Conservation (phyloP, 306 rosid genomes). For the Gastrolobium bilobum region DNA sequence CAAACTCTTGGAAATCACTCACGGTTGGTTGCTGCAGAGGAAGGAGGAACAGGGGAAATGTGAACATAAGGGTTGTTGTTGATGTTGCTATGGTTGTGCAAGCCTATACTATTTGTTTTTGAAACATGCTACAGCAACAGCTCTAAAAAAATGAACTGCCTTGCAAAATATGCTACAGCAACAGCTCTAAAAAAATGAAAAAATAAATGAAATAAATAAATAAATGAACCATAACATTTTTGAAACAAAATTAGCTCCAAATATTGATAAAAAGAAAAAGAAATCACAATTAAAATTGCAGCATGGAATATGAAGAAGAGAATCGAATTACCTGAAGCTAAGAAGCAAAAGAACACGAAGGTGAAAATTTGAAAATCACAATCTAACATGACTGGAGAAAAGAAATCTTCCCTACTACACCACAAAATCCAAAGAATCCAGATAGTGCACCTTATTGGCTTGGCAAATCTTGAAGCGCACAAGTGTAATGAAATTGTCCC, state of each 20-base stretch:
- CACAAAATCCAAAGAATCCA: slow-evolving; percentile 87
- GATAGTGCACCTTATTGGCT: slow-evolving; percentile 84
- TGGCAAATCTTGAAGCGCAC: slow-evolving; percentile 86
- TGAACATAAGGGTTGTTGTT: too few species aligned
- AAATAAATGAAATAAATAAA: background rate
- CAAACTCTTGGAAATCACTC: too few species aligned
- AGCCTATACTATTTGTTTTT: too few species aligned
- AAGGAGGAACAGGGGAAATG: too few species aligned
- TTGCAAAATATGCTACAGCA: too few species aligned
- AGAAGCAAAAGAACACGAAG: background rate
- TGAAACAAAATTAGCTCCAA: slow-evolving; percentile 40
- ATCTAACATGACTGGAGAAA: slow-evolving; percentile 54
- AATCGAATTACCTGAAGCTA: slow-evolving; percentile 34
- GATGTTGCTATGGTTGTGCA: too few species aligned
- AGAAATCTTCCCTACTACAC: slow-evolving; percentile 89
- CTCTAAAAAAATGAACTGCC: too few species aligned
- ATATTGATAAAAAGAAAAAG: background rate
- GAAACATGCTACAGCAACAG: too few species aligned
- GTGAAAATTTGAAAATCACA: background rate
- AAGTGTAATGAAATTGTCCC: slow-evolving; percentile 75
- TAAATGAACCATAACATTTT: background rate
- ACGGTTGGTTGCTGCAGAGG: too few species aligned
- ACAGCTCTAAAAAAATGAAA: background rate
- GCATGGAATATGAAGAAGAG: slow-evolving; percentile 1
- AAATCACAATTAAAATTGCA: slow-evolving; percentile 17